Conservation (phyloP, 768 basidiomycete genomes). For the Lactarius trivialis region DNA sequence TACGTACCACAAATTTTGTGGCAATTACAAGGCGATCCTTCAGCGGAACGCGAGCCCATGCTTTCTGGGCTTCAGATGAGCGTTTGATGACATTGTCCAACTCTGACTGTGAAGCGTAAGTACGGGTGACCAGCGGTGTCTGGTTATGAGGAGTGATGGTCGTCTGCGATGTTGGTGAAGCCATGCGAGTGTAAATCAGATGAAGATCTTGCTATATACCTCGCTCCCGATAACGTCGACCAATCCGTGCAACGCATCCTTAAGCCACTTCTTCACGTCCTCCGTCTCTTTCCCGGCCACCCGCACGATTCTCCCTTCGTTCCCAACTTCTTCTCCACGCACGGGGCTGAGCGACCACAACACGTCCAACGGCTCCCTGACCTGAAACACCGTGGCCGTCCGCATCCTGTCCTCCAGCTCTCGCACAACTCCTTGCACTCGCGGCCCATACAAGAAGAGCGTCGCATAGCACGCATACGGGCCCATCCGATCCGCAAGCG, state of each 20-base stretch:
- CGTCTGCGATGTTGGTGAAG: constrained; percentile 44
- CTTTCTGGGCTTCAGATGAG: constrained; percentile 61
- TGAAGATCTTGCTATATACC: constrained; percentile 57
- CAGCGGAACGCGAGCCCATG: constrained; percentile 58
- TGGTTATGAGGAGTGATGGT: constrained; percentile 83
- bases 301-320: constrained; percentile 52
- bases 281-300: constrained; percentile 75
- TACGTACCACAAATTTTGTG: constrained; percentile 60
- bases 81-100: constrained; percentile 54
- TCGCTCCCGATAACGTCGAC: constrained; percentile 55
- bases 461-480: constrained; percentile 92
- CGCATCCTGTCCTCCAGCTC: constrained; percentile 46
- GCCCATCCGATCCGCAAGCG: constrained; percentile 52
- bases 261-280: constrained; percentile 64
- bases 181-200: constrained; percentile 28
- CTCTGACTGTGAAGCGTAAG: constrained; percentile 53
- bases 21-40: constrained; percentile 65
- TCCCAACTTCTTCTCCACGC: constrained; percentile 31
- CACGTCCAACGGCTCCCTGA: constrained; percentile 45
- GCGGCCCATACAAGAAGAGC: constrained; percentile 71
- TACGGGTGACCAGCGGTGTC: constrained; percentile 56
- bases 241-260: constrained; percentile 43
- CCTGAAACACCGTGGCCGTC: constrained; percentile 56
- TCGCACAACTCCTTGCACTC: constrained; percentile 41
- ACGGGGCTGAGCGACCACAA: constrained; percentile 79